Percentiles rank a stretch among this genome's conserved stretches.
Evolutionary conservation across 805 yeast genomes (phyloP).

Genomic region (Wickerhamomyces strasburgensis): DNA sequence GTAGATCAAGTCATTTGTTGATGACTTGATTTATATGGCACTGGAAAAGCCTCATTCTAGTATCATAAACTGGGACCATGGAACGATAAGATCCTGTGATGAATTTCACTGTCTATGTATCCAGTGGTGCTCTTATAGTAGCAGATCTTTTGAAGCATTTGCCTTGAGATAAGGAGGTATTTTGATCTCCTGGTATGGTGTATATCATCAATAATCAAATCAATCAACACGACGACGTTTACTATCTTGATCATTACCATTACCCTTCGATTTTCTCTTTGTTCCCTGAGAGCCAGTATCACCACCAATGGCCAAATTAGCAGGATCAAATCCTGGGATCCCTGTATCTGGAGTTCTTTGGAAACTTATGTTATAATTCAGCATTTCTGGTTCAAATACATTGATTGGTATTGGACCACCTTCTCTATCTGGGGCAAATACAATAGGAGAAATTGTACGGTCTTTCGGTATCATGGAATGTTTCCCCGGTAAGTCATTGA

Average conservation of each 20-base stretch:
- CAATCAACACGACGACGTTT: constrained; percentile 25
- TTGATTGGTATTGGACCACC: constrained; percentile 42
- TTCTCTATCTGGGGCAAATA: constrained; percentile 27
- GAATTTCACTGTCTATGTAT: too few species aligned
- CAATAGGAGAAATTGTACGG: constrained; percentile 34
- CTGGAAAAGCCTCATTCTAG: too few species aligned
- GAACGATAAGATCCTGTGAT: too few species aligned
- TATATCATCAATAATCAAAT: not conserved
- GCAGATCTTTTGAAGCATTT: too few species aligned
- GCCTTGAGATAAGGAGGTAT: too few species aligned
- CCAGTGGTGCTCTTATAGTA: too few species aligned
- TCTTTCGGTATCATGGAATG: constrained; percentile 54
- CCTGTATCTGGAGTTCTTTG: constrained; percentile 65
- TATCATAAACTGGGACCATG: too few species aligned
- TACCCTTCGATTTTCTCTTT: constrained; percentile 35
- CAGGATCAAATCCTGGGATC: constrained; percentile 70
- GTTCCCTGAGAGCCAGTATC: constrained; percentile 24
- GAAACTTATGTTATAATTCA: constrained; percentile 48
- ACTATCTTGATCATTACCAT: constrained; percentile 25
- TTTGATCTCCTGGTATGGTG: too few species aligned
- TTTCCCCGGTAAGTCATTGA: constrained; percentile 79
- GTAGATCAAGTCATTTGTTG: not conserved
- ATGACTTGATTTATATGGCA: too few species aligned
- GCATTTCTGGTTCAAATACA: constrained; percentile 43
- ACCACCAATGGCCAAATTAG: constrained; percentile 59